phyloP scores from a whole-genome alignment of 1,139 yeast genomes.

The Debaryomyces robertsiae region DNA sequence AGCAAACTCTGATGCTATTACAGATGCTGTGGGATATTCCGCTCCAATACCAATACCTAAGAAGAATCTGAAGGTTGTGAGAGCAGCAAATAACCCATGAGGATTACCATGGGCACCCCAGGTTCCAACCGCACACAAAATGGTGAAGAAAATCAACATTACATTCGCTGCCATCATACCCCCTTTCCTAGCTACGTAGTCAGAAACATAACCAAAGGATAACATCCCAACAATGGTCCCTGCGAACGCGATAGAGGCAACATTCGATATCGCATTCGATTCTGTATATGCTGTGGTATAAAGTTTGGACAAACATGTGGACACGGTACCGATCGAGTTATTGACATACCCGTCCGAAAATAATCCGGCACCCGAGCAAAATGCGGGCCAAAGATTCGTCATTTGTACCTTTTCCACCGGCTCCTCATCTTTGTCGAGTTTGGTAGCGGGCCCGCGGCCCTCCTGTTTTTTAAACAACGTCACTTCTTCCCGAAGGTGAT shows the following conservation, averaged over 20 bases:
- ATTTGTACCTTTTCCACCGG: slow-evolving; percentile 25
- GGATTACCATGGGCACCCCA: slow-evolving; percentile 76
- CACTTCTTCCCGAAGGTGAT: slow-evolving; percentile 24
- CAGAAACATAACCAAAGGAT: slow-evolving; percentile 76
- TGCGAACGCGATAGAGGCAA: slow-evolving; percentile 85
- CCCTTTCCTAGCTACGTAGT: slow-evolving; percentile 71
- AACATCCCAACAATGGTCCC: slow-evolving; percentile 92
- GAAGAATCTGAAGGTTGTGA: slow-evolving; percentile 83
- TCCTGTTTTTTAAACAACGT: slow-evolving; percentile 16
- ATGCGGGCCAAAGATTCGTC: slow-evolving; percentile 65
- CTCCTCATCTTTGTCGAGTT: slow-evolving; percentile 16
- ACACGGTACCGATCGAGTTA: slow-evolving; percentile 76
- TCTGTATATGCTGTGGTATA: slow-evolving; percentile 64
- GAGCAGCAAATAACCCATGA: slow-evolving; percentile 75
- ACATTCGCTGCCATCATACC: slow-evolving; percentile 80
- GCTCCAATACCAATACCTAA: slow-evolving; percentile 86
- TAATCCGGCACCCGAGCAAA: slow-evolving; percentile 88
- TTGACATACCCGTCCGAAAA: slow-evolving; percentile 91
- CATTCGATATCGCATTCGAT: slow-evolving; percentile 72
- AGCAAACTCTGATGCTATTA: slow-evolving; percentile 92
- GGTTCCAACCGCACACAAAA: slow-evolving; percentile 73
- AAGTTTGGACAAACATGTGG: slow-evolving; percentile 62
- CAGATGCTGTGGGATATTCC: slow-evolving; percentile 92
- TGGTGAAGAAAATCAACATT: slow-evolving; percentile 72
- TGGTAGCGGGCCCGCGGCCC: slow-evolving; percentile 14